phyloP scores from a whole-genome alignment of 2,329 filamentous ascomycete genomes.

The Fusarium sulawesiense region DNA sequence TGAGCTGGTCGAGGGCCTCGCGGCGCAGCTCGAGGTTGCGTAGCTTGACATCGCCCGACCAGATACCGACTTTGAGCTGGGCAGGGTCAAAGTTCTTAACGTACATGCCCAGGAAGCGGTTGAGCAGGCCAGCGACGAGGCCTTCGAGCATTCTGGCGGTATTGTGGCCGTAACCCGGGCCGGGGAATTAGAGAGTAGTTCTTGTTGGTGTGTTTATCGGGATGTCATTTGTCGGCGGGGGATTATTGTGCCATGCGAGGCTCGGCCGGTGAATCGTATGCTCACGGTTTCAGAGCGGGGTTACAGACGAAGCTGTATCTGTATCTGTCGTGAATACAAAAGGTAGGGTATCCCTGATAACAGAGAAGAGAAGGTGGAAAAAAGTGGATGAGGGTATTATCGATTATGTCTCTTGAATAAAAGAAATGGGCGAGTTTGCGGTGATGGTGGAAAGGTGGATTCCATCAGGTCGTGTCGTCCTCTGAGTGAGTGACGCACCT shows the following conservation, averaged over 20 bases:
- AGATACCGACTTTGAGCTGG: constrained; percentile 98
- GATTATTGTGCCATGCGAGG: constrained; percentile 39
- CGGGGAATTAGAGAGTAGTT: constrained; percentile 55
- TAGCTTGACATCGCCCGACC: constrained; percentile 97
- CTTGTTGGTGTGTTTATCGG: constrained; percentile 32
- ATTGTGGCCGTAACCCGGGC: constrained; percentile 78
- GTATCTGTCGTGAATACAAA: not conserved
- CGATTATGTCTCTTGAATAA: constrained; percentile 13
- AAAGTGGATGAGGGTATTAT: constrained; percentile 33
- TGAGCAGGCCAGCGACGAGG: constrained; percentile 94
- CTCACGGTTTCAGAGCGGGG: constrained; percentile 21
- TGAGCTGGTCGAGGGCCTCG: constrained; percentile 96
- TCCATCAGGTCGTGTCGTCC: constrained; percentile 22
- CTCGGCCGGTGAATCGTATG: constrained; percentile 23
- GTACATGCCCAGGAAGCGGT: constrained; percentile 99
- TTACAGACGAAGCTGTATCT: not conserved
- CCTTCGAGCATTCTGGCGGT: constrained; percentile 89
- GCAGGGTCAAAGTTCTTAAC: constrained; percentile 99
- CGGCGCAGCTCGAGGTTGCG: constrained; percentile 90
- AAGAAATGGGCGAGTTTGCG: constrained; percentile 9
- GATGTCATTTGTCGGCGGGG: constrained; percentile 40
- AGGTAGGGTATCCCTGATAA: constrained; percentile 10
- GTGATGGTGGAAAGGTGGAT: constrained; percentile 33
- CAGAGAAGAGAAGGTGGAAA: constrained; percentile 1
- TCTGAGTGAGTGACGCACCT: constrained; percentile 39